These are phyloP conservation scores for Capsicum baccatum DNA, from an alignment of 257 asterid genomes.

Conservation along the genomic window DNA sequence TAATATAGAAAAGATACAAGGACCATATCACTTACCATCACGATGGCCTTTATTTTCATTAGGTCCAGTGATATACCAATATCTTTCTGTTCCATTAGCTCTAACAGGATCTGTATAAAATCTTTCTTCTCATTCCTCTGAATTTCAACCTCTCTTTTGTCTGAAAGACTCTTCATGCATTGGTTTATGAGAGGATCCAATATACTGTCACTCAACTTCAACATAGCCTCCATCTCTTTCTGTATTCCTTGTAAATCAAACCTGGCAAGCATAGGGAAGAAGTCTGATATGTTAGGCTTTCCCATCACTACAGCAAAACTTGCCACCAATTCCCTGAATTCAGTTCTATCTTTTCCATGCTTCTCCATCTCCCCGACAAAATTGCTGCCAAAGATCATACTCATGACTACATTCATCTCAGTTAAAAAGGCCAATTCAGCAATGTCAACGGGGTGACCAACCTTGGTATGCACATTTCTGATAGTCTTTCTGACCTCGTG, in stretches of 20 bases:
- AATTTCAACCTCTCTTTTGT: neutral
- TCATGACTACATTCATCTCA: constrained; percentile 37
- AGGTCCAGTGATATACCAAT: constrained; percentile 30
- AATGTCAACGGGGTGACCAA: constrained; percentile 26
- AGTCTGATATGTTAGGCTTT: constrained; percentile 54
- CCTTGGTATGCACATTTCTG: constrained; percentile 25
- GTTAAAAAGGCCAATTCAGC: constrained; percentile 43
- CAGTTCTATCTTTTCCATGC: constrained; percentile 32
- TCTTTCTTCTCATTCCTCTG: constrained; percentile 30
- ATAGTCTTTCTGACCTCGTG: constrained; percentile 39
- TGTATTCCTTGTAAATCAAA: constrained; percentile 51
- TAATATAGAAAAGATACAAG: neutral
- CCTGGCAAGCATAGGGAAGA: constrained; percentile 47
- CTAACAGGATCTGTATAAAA: constrained; percentile 45
- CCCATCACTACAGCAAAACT: constrained; percentile 28
- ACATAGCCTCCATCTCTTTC: constrained; percentile 34
- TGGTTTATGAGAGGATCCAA: constrained; percentile 34
- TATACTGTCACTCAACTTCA: constrained; percentile 33
- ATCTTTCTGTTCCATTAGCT: constrained; percentile 40
- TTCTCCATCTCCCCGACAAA: neutral
- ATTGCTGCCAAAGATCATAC: constrained; percentile 50
- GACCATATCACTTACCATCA: neutral
- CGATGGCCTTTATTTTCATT: constrained; percentile 15
- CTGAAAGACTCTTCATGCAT: constrained; percentile 25
- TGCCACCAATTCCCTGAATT: constrained; percentile 34